Evolutionary conservation across 73 alveolate genomes (phyloP), one percentile per base, ranked within the genome.

Genomic region (Paramecium sexaurelia): DNA sequence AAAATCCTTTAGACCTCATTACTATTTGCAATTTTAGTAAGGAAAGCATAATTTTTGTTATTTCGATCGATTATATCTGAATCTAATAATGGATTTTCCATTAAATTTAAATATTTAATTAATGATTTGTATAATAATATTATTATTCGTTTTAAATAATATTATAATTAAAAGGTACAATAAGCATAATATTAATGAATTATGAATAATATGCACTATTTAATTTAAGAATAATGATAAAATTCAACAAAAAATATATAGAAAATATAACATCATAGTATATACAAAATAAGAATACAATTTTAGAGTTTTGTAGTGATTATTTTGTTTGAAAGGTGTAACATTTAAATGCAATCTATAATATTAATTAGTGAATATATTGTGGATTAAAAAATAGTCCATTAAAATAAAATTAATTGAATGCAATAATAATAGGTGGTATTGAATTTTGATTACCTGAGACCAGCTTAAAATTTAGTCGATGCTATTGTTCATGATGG

Each of bases 401-500:
- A 51, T 51, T 51, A 17, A 51, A 51, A 51, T 61, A 61, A 61
- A 61, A 22, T 61, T 61, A 61, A 61, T 61, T 61, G 19, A 20
- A 61, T 56, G 75, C 75, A 20, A 56, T 56, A 56, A 56, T 61
- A 61, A 29, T 61, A 61, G 83, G 83, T 61, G 83, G 47, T 61
- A 45, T 78, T 78, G 55, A 78, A 43, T 43, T 78, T 78, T 17
- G 69, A 78, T 7, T 78, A 78, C 22, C 55, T 78, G 71, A 78
- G 51, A 40, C 90, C 75, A 37, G 20, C 39, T 20, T 20, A 32
- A 24, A 17, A 39, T 39, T 39, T 41, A 17, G 75, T 78, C 41
- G 90, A 78, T 29, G 22, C 22, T 29, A 78, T 78, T n/a, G 75
- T 78, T 39, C 75, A 78, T 22, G 90, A 78, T 45, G 73, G 75